Evolutionary conservation across 169 alveolate genomes (phyloP).

Genomic region (Plasmodium vivax): DNA sequence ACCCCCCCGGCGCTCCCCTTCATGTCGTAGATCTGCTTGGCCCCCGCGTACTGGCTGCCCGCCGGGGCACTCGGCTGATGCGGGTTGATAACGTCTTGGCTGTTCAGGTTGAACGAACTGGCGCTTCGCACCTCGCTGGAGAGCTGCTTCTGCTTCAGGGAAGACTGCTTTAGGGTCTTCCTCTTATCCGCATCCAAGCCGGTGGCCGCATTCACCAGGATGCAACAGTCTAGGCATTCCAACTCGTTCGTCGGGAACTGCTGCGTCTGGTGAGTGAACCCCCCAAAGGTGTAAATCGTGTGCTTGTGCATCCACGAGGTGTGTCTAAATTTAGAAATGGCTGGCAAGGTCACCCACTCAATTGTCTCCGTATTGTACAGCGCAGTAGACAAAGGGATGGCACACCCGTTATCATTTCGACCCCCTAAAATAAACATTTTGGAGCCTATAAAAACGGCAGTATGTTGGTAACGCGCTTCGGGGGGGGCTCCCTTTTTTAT

Average conservation of each 20-base stretch:
- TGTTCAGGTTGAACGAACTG: conserved; percentile 28
- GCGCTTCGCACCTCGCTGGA: conserved; percentile 5
- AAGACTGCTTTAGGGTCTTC: conserved; percentile 35
- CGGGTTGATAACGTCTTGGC: conserved; percentile 50
- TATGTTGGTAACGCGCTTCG: conserved; percentile 94
- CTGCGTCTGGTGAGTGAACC: conserved; percentile 95
- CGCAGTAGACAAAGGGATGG: conserved; percentile 90
- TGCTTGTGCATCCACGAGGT: conserved; percentile 92
- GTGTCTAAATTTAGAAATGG: conserved; percentile 94
- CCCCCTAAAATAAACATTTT: conserved; percentile 97
- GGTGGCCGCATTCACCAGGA: conserved; percentile 26
- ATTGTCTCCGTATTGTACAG: conserved; percentile 96
- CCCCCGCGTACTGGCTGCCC: conserved; percentile 8
- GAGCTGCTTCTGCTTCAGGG: conserved; percentile 45
- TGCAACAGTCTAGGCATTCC: conserved; percentile 83
- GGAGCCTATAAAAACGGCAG: conserved; percentile 90
- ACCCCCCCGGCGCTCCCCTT: conserved; percentile 2
- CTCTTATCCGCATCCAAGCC: conserved; percentile 52
- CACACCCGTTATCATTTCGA: conserved; percentile 92
- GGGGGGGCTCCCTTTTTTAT: conserved; percentile 90
- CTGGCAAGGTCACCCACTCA: conserved; percentile 94
- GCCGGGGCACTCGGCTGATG: not conserved
- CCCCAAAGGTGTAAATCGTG: conserved; percentile 94
- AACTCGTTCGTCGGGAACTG: conserved; percentile 92
- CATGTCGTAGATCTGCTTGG: not conserved